phyloP scores from a whole-genome alignment of 768 basidiomycete genomes.

The Termitomyces sp. region DNA sequence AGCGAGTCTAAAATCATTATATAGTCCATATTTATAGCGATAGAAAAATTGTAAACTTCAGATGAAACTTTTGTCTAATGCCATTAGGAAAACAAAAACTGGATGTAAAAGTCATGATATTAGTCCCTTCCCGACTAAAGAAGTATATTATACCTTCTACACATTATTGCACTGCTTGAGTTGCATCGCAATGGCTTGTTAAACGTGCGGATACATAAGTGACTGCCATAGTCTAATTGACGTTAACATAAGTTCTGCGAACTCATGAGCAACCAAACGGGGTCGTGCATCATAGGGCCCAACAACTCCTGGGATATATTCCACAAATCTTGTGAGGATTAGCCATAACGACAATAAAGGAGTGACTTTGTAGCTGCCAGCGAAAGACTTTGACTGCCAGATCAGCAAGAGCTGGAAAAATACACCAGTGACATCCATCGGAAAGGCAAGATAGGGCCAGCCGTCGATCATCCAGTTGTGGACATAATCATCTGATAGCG shows the following conservation, averaged over 20 bases:
- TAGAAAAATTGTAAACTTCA: too few species aligned
- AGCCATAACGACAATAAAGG: background rate
- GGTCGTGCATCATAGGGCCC: constrained; percentile 8
- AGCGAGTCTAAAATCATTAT: too few species aligned
- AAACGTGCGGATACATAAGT: background rate
- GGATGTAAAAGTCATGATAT: background rate
- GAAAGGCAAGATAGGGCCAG: constrained; percentile 7
- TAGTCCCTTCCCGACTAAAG: background rate
- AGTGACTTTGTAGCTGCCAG: constrained; percentile 17
- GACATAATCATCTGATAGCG: constrained; percentile 1
- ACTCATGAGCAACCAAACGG: constrained; percentile 4
- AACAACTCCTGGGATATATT: constrained; percentile 7
- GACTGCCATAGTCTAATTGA: constrained; percentile 7
- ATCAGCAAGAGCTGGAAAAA: constrained; percentile 21
- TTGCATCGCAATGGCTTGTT: background rate
- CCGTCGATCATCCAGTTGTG: constrained; percentile 3
- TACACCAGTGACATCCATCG: constrained; percentile 10
- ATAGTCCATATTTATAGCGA: too few species aligned
- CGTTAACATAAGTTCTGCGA: background rate
- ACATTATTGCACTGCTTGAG: background rate
- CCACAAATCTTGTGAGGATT: background rate
- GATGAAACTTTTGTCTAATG: background rate
- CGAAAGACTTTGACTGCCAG: constrained; percentile 15
- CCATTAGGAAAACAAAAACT: background rate
- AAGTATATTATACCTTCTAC: background rate